Evolutionary conservation across 371 early-diverging fungal species (phyloP), one percentile per base, ranked within the genome.

Genomic region (Mortierella sp.): DNA sequence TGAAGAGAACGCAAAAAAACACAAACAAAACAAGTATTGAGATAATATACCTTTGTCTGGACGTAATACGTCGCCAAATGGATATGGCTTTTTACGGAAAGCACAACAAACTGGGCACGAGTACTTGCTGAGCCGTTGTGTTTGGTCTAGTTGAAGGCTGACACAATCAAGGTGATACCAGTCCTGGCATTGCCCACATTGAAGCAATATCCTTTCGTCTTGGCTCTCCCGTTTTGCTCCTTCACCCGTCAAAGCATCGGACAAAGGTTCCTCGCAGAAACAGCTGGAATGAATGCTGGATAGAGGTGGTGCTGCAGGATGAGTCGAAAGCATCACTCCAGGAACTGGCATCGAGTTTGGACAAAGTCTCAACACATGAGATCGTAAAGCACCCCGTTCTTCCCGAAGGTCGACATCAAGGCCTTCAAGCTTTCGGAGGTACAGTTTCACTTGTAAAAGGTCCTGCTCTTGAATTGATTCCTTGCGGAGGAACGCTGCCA

Each of bases 91-190:
- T 61, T 68, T 79, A 21, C 70, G 55, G 45, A 73, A 57, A 16
- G 69, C 28, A 19, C 57, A 57, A 44, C 80, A 79, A 0, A 79
- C 64, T 19, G 80, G 80, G 30, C 80, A 79, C 11, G 61, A 52
- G 57, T 66, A 79, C 57, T 62, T 68, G 57, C 45, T 66, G 29
- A 79, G 63, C 48, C 53, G 66, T 21, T 62, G 70, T 16, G 81
- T 81, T 11, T 63, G 64, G 37, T 66, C 80, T 25, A 77, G 50
- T 7, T 67, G 58, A 29, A 84, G 21, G 23, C 76, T 76, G 58
- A 86, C 85, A 63, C 92, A 92, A 1, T 52, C 60, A 1, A 82
- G 61, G 64, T 92, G 92, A 74, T 82, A 88, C 86, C 86, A 87
- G 19, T 86, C 89, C 15, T 74, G 70, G 58, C 92, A 92, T 21